Base-by-base conservation (phyloP, 805 yeast species). In the Barnettozyma populi region DNA sequence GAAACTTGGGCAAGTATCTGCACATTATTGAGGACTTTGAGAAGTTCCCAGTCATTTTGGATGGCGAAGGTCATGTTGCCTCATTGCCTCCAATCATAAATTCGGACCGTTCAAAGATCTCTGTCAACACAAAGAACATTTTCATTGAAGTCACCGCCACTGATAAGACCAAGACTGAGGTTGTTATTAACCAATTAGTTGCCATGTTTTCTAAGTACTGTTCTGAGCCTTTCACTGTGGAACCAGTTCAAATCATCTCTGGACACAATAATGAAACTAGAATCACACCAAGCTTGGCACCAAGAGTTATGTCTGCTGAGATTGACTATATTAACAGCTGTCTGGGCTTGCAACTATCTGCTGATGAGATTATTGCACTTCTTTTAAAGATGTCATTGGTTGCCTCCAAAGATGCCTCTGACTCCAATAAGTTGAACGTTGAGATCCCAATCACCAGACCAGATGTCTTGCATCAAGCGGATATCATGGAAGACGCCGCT, bases 401-500 rank as follows among this genome's bases (percentile, higher is more conserved):
- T 46, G 94, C 95, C 21, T 61, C 65, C 18, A 79, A 80, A 29
- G 71, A 83, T 4, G 52, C 67, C 4, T 57, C 64, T 1, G 74
- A 78, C 54, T 59, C 69, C 7, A 73, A 80, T 53, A 57, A 63
- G 36, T 44, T 63, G 29, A 65, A 65, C 37, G 63, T 78, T 36
- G 63, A 87, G 44, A 80, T 94, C 50, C 99, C 99, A 53, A 84
- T 88, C 61, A 94, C 99, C 35, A 86, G 99, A 74, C 83, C 98
- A 10, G 99, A 94, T 69, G 79, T 94, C 52, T 75, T 94, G 61
- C 99, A 94, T 69, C 95, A 89, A 66, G 92, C 98, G 76, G 99
- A 94, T 70, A 84, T 94, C 56, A 87, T 94, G 95, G 99, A 94
- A 70, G 99, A 94, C 68, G 96, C 92, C 43, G 99, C 97, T 42